Percentiles rank a stretch among this genome's conserved stretches.
These are phyloP conservation scores for Hypoxylon sp. DNA, from an alignment of 2,329 filamentous ascomycete genomes.

Conservation along the genomic window DNA sequence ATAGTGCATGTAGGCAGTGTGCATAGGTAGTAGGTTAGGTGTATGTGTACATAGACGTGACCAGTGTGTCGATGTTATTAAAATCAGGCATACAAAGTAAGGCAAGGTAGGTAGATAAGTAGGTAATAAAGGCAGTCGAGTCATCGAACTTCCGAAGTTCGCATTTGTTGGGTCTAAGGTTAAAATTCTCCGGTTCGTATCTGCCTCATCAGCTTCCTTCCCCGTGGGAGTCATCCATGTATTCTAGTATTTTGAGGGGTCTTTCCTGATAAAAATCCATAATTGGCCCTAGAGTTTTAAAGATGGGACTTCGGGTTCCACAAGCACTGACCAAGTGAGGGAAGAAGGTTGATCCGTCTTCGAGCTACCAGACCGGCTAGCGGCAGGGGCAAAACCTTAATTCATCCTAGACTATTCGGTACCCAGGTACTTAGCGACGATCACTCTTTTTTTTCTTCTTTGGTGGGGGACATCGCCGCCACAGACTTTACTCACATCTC, in stretches of 20 bases:
- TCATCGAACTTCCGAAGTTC: conserved; percentile 16
- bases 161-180: conserved; percentile 19
- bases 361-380: background rate
- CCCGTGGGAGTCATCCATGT: conserved; percentile 32
- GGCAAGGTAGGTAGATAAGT: background rate
- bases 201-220: conserved; percentile 23
- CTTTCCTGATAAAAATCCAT: background rate
- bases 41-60: no score
- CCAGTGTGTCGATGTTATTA: conserved; percentile 1
- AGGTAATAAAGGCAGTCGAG: conserved; percentile 2
- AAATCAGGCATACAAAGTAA: conserved; percentile 3
- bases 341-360: conserved; percentile 19
- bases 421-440: conserved; percentile 13
- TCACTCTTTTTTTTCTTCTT: conserved; percentile 41
- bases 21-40: background rate
- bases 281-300: conserved; percentile 24
- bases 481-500: conserved; percentile 28
- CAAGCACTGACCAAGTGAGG: conserved; percentile 2
- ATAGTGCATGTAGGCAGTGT: background rate
- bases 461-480: conserved; percentile 43
- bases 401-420: background rate
- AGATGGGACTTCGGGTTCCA: background rate
- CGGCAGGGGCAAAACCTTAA: conserved; percentile 2
- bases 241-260: conserved; percentile 4
- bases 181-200: conserved; percentile 37